Evolutionary conservation across 2,329 filamentous ascomycete genomes (phyloP).

Genomic region (Neofusicoccum kwambonambiense): DNA sequence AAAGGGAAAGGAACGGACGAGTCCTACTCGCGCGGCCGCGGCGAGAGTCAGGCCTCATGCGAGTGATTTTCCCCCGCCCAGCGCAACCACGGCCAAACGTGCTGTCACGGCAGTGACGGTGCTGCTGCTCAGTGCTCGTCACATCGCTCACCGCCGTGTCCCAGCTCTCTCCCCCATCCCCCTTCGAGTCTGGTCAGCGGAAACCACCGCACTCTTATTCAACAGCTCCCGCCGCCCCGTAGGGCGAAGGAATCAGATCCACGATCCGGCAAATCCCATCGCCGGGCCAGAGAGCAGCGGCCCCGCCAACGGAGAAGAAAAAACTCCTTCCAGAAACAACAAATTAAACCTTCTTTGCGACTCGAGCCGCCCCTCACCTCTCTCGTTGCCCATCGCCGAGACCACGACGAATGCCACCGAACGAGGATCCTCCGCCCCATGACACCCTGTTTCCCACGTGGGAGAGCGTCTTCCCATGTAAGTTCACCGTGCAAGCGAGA

Average conservation of each 20-base stretch:
- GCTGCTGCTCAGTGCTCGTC: background rate
- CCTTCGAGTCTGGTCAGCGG: slow-evolving; percentile 2
- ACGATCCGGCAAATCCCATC: slow-evolving; percentile 2
- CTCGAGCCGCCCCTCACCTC: background rate
- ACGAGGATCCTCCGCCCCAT: background rate
- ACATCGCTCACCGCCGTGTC: slow-evolving; percentile 3
- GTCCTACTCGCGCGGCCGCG: background rate
- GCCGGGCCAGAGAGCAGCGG: background rate
- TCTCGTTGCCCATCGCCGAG: background rate
- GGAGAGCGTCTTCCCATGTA: background rate
- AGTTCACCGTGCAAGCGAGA: background rate
- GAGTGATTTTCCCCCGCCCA: background rate
- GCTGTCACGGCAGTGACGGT: background rate
- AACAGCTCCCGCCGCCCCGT: background rate
- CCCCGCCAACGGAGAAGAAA: background rate
- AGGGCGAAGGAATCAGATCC: background rate
- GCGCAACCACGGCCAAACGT: background rate
- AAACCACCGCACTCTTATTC: background rate
- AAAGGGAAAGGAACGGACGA: background rate
- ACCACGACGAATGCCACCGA: background rate
- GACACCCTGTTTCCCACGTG: slow-evolving; percentile 4
- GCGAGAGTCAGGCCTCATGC: background rate
- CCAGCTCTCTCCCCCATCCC: background rate
- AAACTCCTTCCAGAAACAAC: slow-evolving; percentile 3
- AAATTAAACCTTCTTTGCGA: slow-evolving; percentile 10